Evolutionary conservation across 345 rosid genomes (phyloP), one percentile per base, ranked within the genome.

Genomic region (Conringia planisiliqua): DNA sequence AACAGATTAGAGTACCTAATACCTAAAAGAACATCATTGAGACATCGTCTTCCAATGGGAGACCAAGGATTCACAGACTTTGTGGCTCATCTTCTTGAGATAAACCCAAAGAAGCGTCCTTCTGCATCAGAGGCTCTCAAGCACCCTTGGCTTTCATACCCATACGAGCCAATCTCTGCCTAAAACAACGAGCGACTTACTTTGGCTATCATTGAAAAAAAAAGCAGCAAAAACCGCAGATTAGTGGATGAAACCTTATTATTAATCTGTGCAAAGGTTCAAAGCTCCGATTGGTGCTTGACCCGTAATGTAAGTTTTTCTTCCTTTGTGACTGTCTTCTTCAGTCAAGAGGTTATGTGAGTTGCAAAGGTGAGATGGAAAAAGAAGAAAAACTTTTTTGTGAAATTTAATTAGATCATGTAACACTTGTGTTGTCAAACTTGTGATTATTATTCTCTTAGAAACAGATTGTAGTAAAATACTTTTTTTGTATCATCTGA

Each of bases 11-110:
- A 96, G 78, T 92, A 90, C 79, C 71, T 96, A 71, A 90, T 96
- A 72, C 96, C 98, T 0, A 96, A 96, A 81, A 89, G 90, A 86
- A 90, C 98, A 62, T 92, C 97, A 4, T 67, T 96, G 79, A 85
- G 96, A 82, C 99, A 92, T 72, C 80, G 99, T 47, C 80, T 96
- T 68, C 99, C 95, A 12, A 92, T 96, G 99, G 99, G 97, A 16
- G 99, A 96, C 76, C 98, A 90, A 82, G 99, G 96, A 32, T 96
- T 96, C 83, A 86, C 88, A 32, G 99, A 96, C 68, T 96, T 96
- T 78, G 97, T 96, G 8, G 80, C 84, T 38, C 87, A 96, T 86
- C 86, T 96, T 82, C 97, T 96, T 29, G 98, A 96, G 83, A 82
- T 90, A 61, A 92, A 92, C 87, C 99, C 99, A 38, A 90, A 85